Evolutionary conservation across 2,329 filamentous ascomycete species (phyloP).

Genomic region (Penicillium occitanis): DNA sequence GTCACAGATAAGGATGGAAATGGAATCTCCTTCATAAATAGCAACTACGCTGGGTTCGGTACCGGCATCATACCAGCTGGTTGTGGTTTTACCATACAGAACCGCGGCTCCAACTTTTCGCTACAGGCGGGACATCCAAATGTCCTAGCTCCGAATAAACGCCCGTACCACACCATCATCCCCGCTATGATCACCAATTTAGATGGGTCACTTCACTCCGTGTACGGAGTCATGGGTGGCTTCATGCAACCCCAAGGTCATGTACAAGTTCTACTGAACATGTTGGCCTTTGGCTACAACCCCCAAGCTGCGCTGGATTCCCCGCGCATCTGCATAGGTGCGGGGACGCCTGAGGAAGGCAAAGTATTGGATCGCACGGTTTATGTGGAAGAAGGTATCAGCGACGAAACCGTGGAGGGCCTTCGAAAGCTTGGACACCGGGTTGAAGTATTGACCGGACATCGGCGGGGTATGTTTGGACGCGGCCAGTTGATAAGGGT

Average conservation of each 20-base stretch:
- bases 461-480: constrained; percentile 70
- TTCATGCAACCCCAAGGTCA: constrained; percentile 99
- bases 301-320: constrained; percentile 89
- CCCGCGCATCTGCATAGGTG: constrained; percentile 83
- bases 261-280: constrained; percentile 87
- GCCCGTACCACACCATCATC: constrained; percentile 98
- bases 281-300: constrained; percentile 75
- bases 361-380: constrained; percentile 64
- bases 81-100: constrained; percentile 92
- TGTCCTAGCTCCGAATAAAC: constrained; percentile 72
- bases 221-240: constrained; percentile 96
- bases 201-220: constrained; percentile 74
- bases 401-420: constrained; percentile 64
- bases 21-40: constrained; percentile 95
- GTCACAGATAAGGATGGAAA: constrained; percentile 81
- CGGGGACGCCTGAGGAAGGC: constrained; percentile 64
- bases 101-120: constrained; percentile 84
- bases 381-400: constrained; percentile 80
- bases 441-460: constrained; percentile 66
- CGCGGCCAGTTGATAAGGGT: constrained; percentile 82
- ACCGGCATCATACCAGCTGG: constrained; percentile 79
- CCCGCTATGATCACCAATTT: constrained; percentile 83
- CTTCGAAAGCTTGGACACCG: constrained; percentile 70
- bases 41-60: constrained; percentile 84
- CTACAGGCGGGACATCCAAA: constrained; percentile 73